These are phyloP conservation scores for Candida methanosorbosa DNA, from an alignment of 805 yeast genomes.

Conservation along the genomic window DNA sequence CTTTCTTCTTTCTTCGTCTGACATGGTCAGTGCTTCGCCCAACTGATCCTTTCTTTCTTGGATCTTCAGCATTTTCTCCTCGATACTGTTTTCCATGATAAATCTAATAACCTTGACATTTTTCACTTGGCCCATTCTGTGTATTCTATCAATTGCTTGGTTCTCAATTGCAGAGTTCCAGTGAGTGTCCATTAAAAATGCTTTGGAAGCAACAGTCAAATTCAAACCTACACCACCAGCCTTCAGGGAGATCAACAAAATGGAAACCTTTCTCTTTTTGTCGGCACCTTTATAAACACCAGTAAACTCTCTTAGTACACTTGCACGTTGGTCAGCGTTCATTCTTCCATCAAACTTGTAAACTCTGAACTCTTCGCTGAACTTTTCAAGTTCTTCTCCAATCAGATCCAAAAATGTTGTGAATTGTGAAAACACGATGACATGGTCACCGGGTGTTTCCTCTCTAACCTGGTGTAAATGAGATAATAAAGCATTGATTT, in stretches of 20 bases:
- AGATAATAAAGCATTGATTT: conserved; percentile 56
- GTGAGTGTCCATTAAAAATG: conserved; percentile 94
- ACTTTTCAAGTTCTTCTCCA: conserved; percentile 44
- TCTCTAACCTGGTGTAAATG: conserved; percentile 48
- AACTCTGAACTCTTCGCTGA: conserved; percentile 39
- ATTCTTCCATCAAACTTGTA: conserved; percentile 81
- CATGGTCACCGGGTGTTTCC: conserved; percentile 56
- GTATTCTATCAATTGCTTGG: conserved; percentile 87
- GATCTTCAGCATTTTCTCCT: conserved; percentile 78
- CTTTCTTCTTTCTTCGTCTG: conserved; percentile 65
- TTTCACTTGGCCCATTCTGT: conserved; percentile 77
- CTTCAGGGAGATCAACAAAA: conserved; percentile 67
- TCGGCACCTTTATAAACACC: conserved; percentile 2
- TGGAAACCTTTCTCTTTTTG: conserved; percentile 5
- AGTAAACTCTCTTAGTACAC: conserved; percentile 49
- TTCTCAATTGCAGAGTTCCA: conserved; percentile 92
- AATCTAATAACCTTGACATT: conserved; percentile 72
- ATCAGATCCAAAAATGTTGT: conserved; percentile 74
- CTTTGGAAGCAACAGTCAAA: conserved; percentile 74
- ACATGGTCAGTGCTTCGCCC: conserved; percentile 73
- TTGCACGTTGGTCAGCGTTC: conserved; percentile 53
- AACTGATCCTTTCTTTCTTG: conserved; percentile 77
- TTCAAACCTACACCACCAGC: conserved; percentile 96
- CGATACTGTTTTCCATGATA: conserved; percentile 75
- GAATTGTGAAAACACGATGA: conserved; percentile 87